Evolutionary conservation across 2,329 filamentous ascomycete genomes (phyloP), one percentile per base, ranked within the genome.

Genomic region (Dactylellina drechsleri): DNA sequence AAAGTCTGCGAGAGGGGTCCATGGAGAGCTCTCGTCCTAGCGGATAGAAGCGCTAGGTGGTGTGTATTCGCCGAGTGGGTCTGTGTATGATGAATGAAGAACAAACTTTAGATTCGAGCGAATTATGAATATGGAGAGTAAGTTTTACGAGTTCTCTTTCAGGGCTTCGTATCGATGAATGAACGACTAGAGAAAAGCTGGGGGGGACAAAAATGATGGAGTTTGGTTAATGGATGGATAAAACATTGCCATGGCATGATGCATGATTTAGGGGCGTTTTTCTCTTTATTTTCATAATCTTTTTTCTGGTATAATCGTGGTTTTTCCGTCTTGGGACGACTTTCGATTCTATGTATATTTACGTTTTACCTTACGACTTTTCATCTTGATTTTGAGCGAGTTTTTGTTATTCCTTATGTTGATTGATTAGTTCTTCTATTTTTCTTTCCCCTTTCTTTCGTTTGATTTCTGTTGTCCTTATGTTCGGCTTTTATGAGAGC

Each of bases 31-130:
- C 82, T 96, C 75, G 92, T 96, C 50, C 84, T 95, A 67, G 92
- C 92, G 5, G 92, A 96, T 83, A 86, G 92, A 64, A 93, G 90
- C 74, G 92, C 92, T 52, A 85, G 92, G 78, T 96, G 92, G 92
- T 95, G 92, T 80, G 92, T 96, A n/a, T 95, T 95, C 85, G 91
- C 91, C 0, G 92, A 96, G 84, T 96, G 92, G 92, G 84, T 87
- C 76, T 91, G 90, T 79, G 81, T 84, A 50, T 83, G 58, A 75
- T 40, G 18, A 36, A 18, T 28, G 26, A 28, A 28, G 7, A 28
- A n/a, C n/a, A 28, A 7, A 4, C 7, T 28, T 28, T 28, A 4
- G 26, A 3, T 28, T 28, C 7, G 26, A 28, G 26, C 7, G 7
- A 28, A 7, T 28, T 28, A 4, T 28, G 26, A 28, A 28, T 28